phyloP scores from a whole-genome alignment of 257 asterid genomes.

The Catharanthus roseus region DNA sequence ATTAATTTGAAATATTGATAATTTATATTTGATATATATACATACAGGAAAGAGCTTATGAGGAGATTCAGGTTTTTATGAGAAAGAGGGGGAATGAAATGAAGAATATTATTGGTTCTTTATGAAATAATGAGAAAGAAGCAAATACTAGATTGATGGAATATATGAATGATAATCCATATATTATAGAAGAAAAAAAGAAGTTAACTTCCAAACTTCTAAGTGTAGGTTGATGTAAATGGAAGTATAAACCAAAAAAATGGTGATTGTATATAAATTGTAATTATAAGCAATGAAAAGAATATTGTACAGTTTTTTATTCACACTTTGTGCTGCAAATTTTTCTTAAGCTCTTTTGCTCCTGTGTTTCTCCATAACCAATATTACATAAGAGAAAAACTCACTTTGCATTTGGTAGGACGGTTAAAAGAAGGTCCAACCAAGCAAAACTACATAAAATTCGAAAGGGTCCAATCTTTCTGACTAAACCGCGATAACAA shows the following conservation, averaged over 20 bases:
- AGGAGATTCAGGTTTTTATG: slow-evolving; percentile 38
- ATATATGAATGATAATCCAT: too few relatives aligned
- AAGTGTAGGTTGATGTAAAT: not conserved
- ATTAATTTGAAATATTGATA: too few relatives aligned
- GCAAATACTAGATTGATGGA: slow-evolving; percentile 1
- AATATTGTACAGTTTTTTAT: too few relatives aligned
- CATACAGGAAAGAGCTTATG: slow-evolving; percentile 51
- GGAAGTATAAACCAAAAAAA: not conserved
- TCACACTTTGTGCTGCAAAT: not conserved
- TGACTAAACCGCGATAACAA: too few relatives aligned
- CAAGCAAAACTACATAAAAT: too few relatives aligned
- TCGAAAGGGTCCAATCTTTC: too few relatives aligned
- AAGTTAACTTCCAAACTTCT: not conserved
- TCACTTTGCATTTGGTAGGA: too few relatives aligned
- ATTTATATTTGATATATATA: not conserved
- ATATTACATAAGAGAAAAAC: too few relatives aligned
- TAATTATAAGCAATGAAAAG: not conserved
- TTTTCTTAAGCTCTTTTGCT: too few relatives aligned
- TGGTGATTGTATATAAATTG: not conserved
- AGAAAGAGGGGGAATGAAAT: slow-evolving; percentile 1
- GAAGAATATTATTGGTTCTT: not conserved
- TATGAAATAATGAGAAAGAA: not conserved
- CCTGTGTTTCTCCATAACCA: too few relatives aligned
- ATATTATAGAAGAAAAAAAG: not conserved
- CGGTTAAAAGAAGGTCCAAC: too few relatives aligned